Evolutionary conservation across 164 flowering plant species (phyloP), one percentile per base, ranked within the genome.

Genomic region (Saururus chinensis): DNA sequence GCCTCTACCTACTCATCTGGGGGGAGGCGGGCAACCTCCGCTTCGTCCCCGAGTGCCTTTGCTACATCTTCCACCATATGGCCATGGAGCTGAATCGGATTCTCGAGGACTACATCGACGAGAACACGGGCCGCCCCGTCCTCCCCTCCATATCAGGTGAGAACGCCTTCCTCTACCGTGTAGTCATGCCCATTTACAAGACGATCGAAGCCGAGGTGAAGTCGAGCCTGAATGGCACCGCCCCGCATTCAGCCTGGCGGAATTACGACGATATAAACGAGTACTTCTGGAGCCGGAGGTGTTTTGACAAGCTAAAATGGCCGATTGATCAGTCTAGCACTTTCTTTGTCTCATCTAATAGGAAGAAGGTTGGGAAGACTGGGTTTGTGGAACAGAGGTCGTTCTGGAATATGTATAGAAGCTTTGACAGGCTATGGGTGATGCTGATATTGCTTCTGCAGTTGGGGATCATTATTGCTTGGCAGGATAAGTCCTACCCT

Each of bases 331-430:
- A 56, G 26, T 56, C 63, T 0, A 74, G 88, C 60, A 80, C 72
- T 17, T 93, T 81, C 62, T 82, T 87, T 26, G 66, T 41, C 6
- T 59, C 76, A 0, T 63, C 66, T 0, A 45, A 21, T 4, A 68
- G 53, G 56, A 57, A 63, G 85, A 61, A 62, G 25, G 84, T 89
- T 8, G 92, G 95, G 56, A 95, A 95, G 76, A 88, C 97, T 0
- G 96, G 96, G 51, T 95, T 86, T 66, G 99, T 91, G n/a, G 99
- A 95, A 77, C 93, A 84, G 72, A 66, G 99, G 64, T 80, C 97
- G 19, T 95, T 91, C 61, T 95, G 97, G 97, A 87, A 91, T 59
- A 17, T 88, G 17, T 95, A 77, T 66, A 72, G 96, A 71, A 87
- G 97, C 74, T 95, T 95, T 58, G 99, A 95, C 68, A 71, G 82